Evolutionary conservation across 2,329 filamentous ascomycete genomes (phyloP), one percentile per base, ranked within the genome.

Genomic region (Fusarium nurragi): DNA sequence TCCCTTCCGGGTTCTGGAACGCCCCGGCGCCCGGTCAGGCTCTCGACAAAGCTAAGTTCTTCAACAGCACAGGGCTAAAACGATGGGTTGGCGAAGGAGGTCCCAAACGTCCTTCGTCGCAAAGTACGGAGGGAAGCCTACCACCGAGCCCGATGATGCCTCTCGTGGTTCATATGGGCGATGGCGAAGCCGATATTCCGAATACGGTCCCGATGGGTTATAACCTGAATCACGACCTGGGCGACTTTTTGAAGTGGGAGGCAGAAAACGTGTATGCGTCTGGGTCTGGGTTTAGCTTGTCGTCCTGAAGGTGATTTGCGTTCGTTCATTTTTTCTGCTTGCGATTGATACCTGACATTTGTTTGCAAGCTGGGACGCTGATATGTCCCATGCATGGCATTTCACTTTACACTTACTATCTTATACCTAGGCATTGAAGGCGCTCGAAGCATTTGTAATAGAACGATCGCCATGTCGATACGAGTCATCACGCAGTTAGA

Each of bases 241-340:
- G 83, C 2, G 85, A 88, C 60, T 88, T 86, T 65, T 69, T 88
- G 44, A 79, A 76, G 52, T 88, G 85, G 85, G 85, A 86, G 72
- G 76, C 82, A 5, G 80, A 86, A 65, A 77, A 85, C 52, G 80
- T 81, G 3, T 82, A 78, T 54, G 75, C 74, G 3, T 63, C 65
- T 36, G 70, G 63, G 3, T 63, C 65, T 36, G 70, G 63, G 21
- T 73, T 74, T 28, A 75, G 71, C 57, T 50, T 47, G 26, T 56
- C 62, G 11, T 59, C 56, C 13, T 63, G 54, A 67, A 22, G 37
- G 28, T 41, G 50, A 25, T 30, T 28, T 58, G 16, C 23, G 22
- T 54, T 21, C 9, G 1, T 18, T 34, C 10, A 13, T 34, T n/a
- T 11, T n/a, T 34, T 22, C 28, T 34, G 30, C 43, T 46, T 23